A percentile compares a stretch with the other conserved stretches of the same genome.
These are phyloP conservation scores for Peniophora sp. DNA, from an alignment of 1,284 basidiomycete species.

Conservation along the genomic window DNA sequence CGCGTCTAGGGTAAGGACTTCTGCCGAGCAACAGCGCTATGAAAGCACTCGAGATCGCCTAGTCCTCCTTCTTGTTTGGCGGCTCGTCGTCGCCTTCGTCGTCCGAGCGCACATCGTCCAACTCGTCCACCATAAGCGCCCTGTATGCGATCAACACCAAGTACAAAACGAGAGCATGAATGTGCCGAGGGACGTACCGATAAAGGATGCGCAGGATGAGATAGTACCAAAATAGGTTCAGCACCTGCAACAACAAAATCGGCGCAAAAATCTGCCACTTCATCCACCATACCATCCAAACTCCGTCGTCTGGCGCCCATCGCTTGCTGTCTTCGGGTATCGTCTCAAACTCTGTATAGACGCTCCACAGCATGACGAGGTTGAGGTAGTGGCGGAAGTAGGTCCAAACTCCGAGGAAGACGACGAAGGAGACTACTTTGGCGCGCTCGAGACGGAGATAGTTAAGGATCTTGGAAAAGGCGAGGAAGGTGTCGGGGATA, in stretches of 20 bases:
- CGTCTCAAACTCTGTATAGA: conserved; percentile 76
- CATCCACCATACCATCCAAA: conserved; percentile 76
- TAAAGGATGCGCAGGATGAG: conserved; percentile 67
- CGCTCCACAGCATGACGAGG: conserved; percentile 79
- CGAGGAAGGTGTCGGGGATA: conserved; percentile 85
- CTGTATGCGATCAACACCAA: conserved; percentile 7
- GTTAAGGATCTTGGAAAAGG: conserved; percentile 79
- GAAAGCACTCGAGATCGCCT: no score
- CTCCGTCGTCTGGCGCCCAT: conserved; percentile 60
- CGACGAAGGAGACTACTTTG: conserved; percentile 59
- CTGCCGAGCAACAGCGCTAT: no score
- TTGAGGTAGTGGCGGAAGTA: conserved; percentile 97
- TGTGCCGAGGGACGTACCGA: conserved; percentile 42
- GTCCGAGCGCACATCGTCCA: conserved; percentile 52
- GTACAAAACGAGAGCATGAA: not conserved
- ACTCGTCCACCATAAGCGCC: conserved; percentile 19
- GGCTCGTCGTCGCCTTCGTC: conserved; percentile 53
- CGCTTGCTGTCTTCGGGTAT: conserved; percentile 56
- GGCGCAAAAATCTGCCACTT: conserved; percentile 76
- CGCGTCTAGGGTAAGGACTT: no score
- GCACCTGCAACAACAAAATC: conserved; percentile 65
- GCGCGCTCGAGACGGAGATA: conserved; percentile 67
- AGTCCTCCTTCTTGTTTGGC: conserved; percentile 25
- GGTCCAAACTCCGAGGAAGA: conserved; percentile 80
- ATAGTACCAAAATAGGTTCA: conserved; percentile 91